phyloP scores from a whole-genome alignment of 352 stramenopile species.

The Pythium folliculosum region DNA sequence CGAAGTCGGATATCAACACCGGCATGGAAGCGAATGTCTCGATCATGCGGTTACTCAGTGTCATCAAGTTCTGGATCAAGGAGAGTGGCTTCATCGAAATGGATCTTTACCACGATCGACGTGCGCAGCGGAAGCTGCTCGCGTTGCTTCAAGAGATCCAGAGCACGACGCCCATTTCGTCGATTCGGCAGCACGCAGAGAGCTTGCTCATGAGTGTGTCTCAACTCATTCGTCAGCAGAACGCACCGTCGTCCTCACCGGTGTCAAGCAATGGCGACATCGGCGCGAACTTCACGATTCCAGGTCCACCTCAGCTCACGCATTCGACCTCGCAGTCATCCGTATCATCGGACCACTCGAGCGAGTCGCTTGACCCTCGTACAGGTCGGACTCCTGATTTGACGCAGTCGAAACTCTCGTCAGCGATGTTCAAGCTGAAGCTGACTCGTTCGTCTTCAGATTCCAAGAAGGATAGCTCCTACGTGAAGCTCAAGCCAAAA shows the following conservation, averaged over 20 bases:
- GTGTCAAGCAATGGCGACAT: conserved; percentile 13
- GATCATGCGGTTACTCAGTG: conserved; percentile 85
- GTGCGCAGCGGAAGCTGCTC: conserved; percentile 76
- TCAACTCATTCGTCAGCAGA: conserved; percentile 63
- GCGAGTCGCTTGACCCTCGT: conserved; percentile 4
- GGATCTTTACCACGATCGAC: conserved; percentile 65
- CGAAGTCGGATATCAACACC: conserved; percentile 77
- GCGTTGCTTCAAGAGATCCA: conserved; percentile 77
- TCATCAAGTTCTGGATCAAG: conserved; percentile 90
- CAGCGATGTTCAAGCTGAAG: conserved; percentile 66
- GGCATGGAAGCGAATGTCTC: conserved; percentile 81
- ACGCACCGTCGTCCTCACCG: conserved; percentile 36
- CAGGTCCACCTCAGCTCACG: conserved; percentile 30
- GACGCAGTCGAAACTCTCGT: conserved; percentile 39
- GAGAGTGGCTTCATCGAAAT: conserved; percentile 84
- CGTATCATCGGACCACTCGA: conserved; percentile 28
- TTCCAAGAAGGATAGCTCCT: conserved; percentile 67
- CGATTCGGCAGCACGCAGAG: conserved; percentile 75
- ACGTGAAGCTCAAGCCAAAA: conserved; percentile 64
- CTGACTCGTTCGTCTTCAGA: conserved; percentile 75
- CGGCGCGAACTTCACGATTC: conserved; percentile 15
- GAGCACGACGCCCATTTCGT: conserved; percentile 68
- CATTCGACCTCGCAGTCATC: conserved; percentile 34
- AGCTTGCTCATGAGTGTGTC: conserved; percentile 63
- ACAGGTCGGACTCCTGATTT: conserved; percentile 22